Conservation (phyloP, 2,329 filamentous ascomycete genomes). For the Neonectria hederae region DNA sequence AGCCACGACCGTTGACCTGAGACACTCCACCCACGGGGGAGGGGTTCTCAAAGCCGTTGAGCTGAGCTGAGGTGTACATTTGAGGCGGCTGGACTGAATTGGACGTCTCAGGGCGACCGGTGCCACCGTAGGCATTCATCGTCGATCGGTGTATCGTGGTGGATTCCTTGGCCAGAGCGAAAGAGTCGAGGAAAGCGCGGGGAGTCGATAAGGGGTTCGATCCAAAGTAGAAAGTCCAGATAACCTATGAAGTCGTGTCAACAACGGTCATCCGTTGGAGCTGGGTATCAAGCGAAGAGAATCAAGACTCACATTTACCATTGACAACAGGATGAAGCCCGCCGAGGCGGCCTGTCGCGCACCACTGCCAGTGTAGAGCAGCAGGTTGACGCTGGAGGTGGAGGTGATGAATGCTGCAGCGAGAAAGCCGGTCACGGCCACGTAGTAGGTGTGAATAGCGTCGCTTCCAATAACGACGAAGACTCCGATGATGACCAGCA, state of each 20-base stretch:
- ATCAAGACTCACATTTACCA: slow-evolving; percentile 79
- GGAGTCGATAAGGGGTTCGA: slow-evolving; percentile 87
- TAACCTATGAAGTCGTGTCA: slow-evolving; percentile 67
- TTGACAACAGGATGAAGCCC: slow-evolving; percentile 92
- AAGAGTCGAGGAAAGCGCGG: slow-evolving; percentile 93
- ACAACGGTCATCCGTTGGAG: background rate
- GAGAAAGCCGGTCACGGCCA: slow-evolving; percentile 90
- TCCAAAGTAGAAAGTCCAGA: slow-evolving; percentile 99
- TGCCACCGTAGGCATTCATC: slow-evolving; percentile 78
- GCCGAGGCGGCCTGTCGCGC: slow-evolving; percentile 87
- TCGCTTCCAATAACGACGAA: slow-evolving; percentile 86
- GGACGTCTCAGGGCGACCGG: slow-evolving; percentile 82
- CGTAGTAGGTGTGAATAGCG: slow-evolving; percentile 86
- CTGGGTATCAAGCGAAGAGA: background rate
- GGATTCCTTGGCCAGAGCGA: slow-evolving; percentile 89
- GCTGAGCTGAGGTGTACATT: slow-evolving; percentile 96
- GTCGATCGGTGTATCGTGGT: slow-evolving; percentile 72
- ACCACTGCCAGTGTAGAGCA: slow-evolving; percentile 80
- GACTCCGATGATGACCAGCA: slow-evolving; percentile 83
- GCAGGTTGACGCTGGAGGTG: slow-evolving; percentile 84
- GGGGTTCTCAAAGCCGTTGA: slow-evolving; percentile 96
- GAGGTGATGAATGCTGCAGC: slow-evolving; percentile 84
- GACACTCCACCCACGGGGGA: slow-evolving; percentile 82
- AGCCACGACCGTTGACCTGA: slow-evolving; percentile 59
- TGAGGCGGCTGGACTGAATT: slow-evolving; percentile 82